Base-by-base conservation (phyloP, 208 protist species). In the Herpetomonas tarakana region DNA sequence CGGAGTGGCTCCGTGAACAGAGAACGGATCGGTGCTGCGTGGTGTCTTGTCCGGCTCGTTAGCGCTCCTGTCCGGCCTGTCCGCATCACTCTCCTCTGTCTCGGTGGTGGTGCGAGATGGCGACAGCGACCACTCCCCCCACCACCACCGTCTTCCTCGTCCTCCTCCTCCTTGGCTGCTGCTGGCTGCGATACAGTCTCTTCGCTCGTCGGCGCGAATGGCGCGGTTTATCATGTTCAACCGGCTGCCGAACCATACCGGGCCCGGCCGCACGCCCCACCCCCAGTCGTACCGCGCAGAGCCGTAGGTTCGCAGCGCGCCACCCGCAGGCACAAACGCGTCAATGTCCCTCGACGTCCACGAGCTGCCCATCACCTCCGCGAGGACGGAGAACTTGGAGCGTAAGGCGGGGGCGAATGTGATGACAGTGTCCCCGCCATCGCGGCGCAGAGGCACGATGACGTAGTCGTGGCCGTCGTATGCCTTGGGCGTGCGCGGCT, bases 401-500 rank as follows among this genome's bases (percentile, higher is more conserved):
- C 89, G 86, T 49, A 92, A 58, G 1, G 82, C 59, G 1, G 89
- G 89, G 9, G 75, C 75, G 61, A 92, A 83, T 52, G 89, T 93
- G 12, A 92, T 55, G 3, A 95, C 86, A 2, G 74, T 87, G 31
- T 71, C 62, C 16, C 45, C 26, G 11, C 65, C 25, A 61, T 93
- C 86, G 11, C 83, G 66, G 9, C 81, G 69, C 27, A 95, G 67
- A 1, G 89, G 89, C 61, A 95, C 79, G 35, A 95, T 46, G n/a
- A 95, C 86, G 59, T 92, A 91, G 66, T 95, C 89, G 60, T 93
- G 89, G 4, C 89, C 89, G 62, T 95, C 89, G 62, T 84, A 95
- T 18, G 41, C 47, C 47, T 88, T 90, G 1, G 89, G 80, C 3
- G 74, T 49, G 7, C 63, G 58, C 12, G 86, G 89, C 7, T 66